Base-by-base conservation (phyloP, 257 asterid genomes). In the Solanum tarijense region DNA sequence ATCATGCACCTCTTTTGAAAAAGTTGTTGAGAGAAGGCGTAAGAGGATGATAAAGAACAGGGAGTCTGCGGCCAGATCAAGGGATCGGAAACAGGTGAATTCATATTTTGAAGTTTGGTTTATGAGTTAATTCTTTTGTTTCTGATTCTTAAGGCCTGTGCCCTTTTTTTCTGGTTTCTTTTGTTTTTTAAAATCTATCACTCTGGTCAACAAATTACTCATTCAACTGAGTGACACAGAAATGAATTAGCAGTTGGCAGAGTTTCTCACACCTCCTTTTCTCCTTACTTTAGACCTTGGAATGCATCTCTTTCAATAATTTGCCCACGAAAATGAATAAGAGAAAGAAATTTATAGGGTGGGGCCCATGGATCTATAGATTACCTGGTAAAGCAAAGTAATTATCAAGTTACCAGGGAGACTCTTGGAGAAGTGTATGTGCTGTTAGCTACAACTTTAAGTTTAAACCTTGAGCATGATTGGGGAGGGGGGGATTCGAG, bases 41-140 rank as follows among this genome's bases (percentile, higher is more conserved):
- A 90, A 88, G 91, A 92, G 94, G 84, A 92, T 92, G 94, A 92
- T 92, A 25, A 92, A 92, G 87, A 92, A 92, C 73, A 55, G 94
- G 81, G 94, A 92, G 78, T 92, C 94, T 87, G 93, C 94, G 36
- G 93, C 94, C 78, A 89, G 94, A 68, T 92, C 94, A 82, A 85
- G 94, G 83, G 93, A 90, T 73, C 84, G 94, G 86, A 96, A 96
- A 92, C 99, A 96, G 98, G 99, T 96, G 89, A 91, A 43, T 79
- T 79, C 39, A 43, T 76, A 76, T 25, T 23, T 76, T 76, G 83
- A 76, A 76, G n/a, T 78, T 78, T 13, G 12, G 65, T 5, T 27
- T 79, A 27, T 79, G 62, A 79, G 85, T 79, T 78, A 14, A 23
- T 41, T 43, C 66, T 43, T 79, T 79, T 79, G 36, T 79, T 79